Conservation (phyloP, 2,329 filamentous ascomycete species). For the Emericellopsis cladophorae region DNA sequence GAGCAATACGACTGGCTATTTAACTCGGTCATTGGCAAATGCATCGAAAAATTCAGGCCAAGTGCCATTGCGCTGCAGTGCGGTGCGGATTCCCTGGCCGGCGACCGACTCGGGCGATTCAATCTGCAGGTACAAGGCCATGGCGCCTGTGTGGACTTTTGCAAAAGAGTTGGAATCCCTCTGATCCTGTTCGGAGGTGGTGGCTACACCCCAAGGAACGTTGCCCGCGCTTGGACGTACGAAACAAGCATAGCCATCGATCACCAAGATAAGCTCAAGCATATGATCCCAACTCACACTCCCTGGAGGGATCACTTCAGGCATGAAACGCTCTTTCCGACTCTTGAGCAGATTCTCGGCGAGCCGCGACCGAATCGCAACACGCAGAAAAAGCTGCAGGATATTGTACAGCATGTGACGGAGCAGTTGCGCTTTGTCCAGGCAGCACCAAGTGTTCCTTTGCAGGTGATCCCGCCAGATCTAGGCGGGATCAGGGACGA, state of each 20-base stretch:
- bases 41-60: constrained; percentile 75
- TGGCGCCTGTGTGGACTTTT: constrained; percentile 79
- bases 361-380: constrained; percentile 70
- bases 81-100: constrained; percentile 86
- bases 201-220: constrained; percentile 92
- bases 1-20: constrained; percentile 81
- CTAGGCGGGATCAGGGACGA: constrained; percentile 55
- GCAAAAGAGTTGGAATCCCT: constrained; percentile 69
- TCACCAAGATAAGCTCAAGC: constrained; percentile 54
- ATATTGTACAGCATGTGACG: constrained; percentile 64
- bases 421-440: constrained; percentile 82
- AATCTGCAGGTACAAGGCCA: constrained; percentile 94
- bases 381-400: constrained; percentile 59
- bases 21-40: constrained; percentile 63
- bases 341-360: constrained; percentile 57
- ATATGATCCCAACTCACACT: constrained; percentile 65
- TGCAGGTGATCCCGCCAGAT: constrained; percentile 68
- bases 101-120: constrained; percentile 87
- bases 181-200: constrained; percentile 88
- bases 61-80: constrained; percentile 89
- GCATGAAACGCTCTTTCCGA: constrained; percentile 77
- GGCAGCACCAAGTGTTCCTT: constrained; percentile 77
- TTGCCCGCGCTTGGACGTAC: constrained; percentile 92
- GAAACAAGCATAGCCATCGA: constrained; percentile 86
- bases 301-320: constrained; percentile 84